Evolutionary conservation across 2,329 filamentous ascomycete genomes (phyloP).

Genomic region (Rhinocladiella mackenziei): DNA sequence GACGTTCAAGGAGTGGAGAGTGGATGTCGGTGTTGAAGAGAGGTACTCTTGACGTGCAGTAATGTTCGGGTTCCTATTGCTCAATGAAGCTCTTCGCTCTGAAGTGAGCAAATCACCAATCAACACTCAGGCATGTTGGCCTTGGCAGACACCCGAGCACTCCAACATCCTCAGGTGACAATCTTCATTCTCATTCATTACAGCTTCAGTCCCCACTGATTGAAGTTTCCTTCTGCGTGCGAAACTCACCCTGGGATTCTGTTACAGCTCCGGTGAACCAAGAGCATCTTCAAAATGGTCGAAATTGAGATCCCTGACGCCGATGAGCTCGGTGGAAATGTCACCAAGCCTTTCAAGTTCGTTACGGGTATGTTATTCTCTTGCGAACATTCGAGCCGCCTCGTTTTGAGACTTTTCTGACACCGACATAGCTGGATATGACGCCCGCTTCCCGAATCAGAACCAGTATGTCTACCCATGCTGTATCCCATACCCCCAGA

Average conservation of each 20-base stretch:
- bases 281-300: slow-evolving; percentile 67
- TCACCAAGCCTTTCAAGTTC: slow-evolving; percentile 97
- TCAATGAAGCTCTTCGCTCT: slow-evolving; percentile 12
- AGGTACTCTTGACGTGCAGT: not conserved
- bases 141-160: slow-evolving; percentile 13
- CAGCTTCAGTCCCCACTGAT: slow-evolving; percentile 7
- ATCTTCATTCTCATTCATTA: slow-evolving; percentile 3
- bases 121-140: slow-evolving; percentile 8
- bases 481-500: slow-evolving; percentile 4
- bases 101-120: slow-evolving; percentile 13
- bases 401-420: slow-evolving; percentile 20
- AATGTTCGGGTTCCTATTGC: slow-evolving; percentile 15
- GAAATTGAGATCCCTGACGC: slow-evolving; percentile 59
- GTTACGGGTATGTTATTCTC: slow-evolving; percentile 38
- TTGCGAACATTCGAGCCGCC: too few relatives aligned
- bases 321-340: slow-evolving; percentile 72
- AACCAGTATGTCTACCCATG: slow-evolving; percentile 56
- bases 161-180: slow-evolving; percentile 24
- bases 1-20: slow-evolving; percentile 26
- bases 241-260: slow-evolving; percentile 25
- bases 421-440: slow-evolving; percentile 62
- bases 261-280: slow-evolving; percentile 36
- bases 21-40: slow-evolving; percentile 2
- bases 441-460: slow-evolving; percentile 97
- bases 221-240: slow-evolving; percentile 25